Percentiles rank a stretch among this genome's conserved stretches.
phyloP scores from a whole-genome alignment of 2,329 filamentous ascomycete genomes.

The Pestalotiopsis sp. region DNA sequence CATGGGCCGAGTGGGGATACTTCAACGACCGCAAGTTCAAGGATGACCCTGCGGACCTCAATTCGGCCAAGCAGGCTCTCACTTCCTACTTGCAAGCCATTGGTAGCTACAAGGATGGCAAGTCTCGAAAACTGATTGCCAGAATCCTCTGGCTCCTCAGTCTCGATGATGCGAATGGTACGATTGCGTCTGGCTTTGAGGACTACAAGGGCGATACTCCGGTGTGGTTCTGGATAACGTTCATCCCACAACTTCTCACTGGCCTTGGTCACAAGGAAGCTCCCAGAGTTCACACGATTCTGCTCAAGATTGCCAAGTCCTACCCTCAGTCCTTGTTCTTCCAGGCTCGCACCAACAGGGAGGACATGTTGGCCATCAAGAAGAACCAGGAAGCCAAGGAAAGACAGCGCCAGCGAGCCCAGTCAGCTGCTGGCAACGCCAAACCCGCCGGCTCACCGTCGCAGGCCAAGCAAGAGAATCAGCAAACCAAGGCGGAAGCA shows the following conservation, averaged over 20 bases:
- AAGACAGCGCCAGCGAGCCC: constrained; percentile 53
- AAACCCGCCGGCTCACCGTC: constrained; percentile 50
- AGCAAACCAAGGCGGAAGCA: constrained; percentile 41
- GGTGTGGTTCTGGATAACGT: constrained; percentile 99
- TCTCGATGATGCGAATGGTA: constrained; percentile 84
- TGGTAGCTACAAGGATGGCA: constrained; percentile 94
- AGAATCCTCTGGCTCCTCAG: constrained; percentile 95
- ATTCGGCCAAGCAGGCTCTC: constrained; percentile 85
- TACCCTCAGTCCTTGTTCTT: constrained; percentile 97
- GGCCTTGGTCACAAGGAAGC: constrained; percentile 92
- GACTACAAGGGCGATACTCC: constrained; percentile 97
- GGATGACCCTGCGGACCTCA: constrained; percentile 79
- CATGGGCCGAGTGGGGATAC: constrained; percentile 98
- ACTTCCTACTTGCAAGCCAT: constrained; percentile 97
- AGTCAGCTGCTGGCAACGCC: constrained; percentile 44
- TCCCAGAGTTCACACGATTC: constrained; percentile 78
- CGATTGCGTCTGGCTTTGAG: constrained; percentile 83
- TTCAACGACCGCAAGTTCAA: constrained; percentile 98
- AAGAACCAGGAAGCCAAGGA: constrained; percentile 82
- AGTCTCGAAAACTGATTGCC: constrained; percentile 90
- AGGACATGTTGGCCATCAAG: constrained; percentile 92
- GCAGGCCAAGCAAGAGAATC: constrained; percentile 54
- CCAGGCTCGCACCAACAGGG: constrained; percentile 86
- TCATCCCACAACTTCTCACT: constrained; percentile 93
- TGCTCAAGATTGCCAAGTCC: constrained; percentile 91